A percentile compares a stretch with the other conserved stretches of the same genome.
phyloP scores from a whole-genome alignment of 305 asterid species.

The Fraxinus angustifolia region DNA sequence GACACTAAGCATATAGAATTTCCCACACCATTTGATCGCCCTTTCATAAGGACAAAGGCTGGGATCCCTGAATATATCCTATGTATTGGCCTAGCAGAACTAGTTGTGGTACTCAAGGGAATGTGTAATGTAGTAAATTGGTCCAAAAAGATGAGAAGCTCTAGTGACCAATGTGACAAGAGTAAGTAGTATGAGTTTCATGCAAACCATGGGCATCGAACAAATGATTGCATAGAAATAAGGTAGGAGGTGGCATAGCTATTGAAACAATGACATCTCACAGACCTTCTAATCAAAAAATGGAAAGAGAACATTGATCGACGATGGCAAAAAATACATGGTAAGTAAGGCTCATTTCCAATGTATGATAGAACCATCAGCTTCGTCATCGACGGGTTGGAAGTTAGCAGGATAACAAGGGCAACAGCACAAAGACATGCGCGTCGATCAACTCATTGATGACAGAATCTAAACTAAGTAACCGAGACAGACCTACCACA shows the following conservation, averaged over 20 bases:
- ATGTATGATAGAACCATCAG: too few species aligned
- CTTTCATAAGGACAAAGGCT: background rate
- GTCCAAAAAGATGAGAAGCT: background rate
- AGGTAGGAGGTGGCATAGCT: background rate
- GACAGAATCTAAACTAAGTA: too few species aligned
- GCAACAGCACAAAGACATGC: too few species aligned
- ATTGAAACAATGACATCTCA: too few species aligned
- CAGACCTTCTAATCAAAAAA: background rate
- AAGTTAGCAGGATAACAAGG: too few species aligned
- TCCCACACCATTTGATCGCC: background rate
- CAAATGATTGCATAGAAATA: background rate
- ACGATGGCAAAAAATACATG: background rate
- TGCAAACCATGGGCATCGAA: background rate
- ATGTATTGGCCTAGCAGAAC: background rate
- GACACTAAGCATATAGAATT: background rate
- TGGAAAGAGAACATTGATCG: background rate
- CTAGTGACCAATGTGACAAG: background rate
- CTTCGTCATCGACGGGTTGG: too few species aligned
- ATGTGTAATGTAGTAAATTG: background rate
- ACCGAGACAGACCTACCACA: too few species aligned
- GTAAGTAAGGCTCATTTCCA: too few species aligned
- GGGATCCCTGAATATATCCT: background rate
- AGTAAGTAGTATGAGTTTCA: background rate
- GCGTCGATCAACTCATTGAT: too few species aligned
- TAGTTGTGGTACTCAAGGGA: too few species aligned